Evolutionary conservation across 139 green algal genomes (phyloP).

Genomic region (Nannochloris sp.): DNA sequence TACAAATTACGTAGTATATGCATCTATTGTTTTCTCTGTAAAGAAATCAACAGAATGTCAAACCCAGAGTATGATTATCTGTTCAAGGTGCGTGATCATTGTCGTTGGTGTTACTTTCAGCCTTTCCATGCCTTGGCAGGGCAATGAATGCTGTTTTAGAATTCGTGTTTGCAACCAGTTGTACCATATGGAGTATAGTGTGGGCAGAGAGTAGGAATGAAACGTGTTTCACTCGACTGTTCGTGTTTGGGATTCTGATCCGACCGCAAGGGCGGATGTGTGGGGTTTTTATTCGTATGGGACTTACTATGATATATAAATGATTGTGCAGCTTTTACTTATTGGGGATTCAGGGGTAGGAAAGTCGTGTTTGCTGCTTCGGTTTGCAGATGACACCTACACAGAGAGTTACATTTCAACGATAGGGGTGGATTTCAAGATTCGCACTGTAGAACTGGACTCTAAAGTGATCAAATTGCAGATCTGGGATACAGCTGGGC

Average conservation of each 20-base stretch:
- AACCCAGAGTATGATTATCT: slow-evolving; percentile 72
- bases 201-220: too few relatives aligned
- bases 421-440: slow-evolving; percentile 99
- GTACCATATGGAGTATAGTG: too few relatives aligned
- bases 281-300: background rate
- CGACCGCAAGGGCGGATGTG: too few relatives aligned
- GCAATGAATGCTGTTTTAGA: too few relatives aligned
- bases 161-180: too few relatives aligned
- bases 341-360: slow-evolving; percentile 94
- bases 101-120: too few relatives aligned
- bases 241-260: too few relatives aligned
- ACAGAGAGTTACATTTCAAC: slow-evolving; percentile 99
- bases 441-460: slow-evolving; percentile 97
- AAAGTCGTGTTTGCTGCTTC: slow-evolving; percentile 94
- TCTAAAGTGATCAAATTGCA: slow-evolving; percentile 99
- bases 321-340: slow-evolving; percentile 73
- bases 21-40: too few relatives aligned
- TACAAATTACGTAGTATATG: too few relatives aligned
- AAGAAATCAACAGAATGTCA: background rate
- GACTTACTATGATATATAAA: too few relatives aligned
- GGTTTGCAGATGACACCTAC: slow-evolving; percentile 98
- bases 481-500: slow-evolving; percentile 98
- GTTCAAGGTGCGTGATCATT: slow-evolving; percentile 55
- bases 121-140: too few relatives aligned
- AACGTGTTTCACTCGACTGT: too few relatives aligned